Evolutionary conservation across 2,329 filamentous ascomycete species (phyloP).

Genomic region (Amesomyces nigricolor): DNA sequence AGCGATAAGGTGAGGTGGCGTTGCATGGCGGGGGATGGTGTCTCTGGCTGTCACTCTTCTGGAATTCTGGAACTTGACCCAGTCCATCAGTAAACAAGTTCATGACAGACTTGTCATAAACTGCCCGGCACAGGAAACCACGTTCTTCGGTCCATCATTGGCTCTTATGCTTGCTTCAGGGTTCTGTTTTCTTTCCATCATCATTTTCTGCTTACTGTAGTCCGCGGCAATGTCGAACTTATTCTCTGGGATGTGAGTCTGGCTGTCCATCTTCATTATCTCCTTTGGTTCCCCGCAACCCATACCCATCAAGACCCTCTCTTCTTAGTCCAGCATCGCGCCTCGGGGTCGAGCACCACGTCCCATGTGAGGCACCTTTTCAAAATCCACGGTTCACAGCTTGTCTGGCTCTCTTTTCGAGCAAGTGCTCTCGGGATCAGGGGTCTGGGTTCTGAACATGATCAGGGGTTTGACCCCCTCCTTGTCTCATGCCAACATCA

Average conservation of each 20-base stretch:
- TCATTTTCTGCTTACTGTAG: not conserved
- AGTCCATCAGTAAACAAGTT: slow-evolving; percentile 15
- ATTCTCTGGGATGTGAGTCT: slow-evolving; percentile 57
- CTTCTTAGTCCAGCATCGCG: slow-evolving; percentile 4
- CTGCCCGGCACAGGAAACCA: not conserved
- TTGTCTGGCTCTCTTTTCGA: not conserved
- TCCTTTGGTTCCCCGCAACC: slow-evolving; percentile 16
- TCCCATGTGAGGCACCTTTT: slow-evolving; percentile 17
- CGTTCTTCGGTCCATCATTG: slow-evolving; percentile 1
- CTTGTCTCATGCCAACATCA: not conserved
- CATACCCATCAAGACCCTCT: slow-evolving; percentile 5
- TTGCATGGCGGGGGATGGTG: slow-evolving; percentile 15
- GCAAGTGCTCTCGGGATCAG: slow-evolving; percentile 5
- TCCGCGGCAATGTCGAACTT: slow-evolving; percentile 48
- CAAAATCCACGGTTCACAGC: not conserved
- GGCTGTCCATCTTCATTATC: slow-evolving; percentile 1
- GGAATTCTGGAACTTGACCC: slow-evolving; percentile 11
- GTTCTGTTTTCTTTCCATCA: not conserved
- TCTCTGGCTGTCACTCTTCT: slow-evolving; percentile 4
- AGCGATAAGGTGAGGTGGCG: slow-evolving; percentile 12
- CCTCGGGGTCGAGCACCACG: slow-evolving; percentile 1
- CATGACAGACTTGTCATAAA: not conserved
- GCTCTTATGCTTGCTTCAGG: not conserved
- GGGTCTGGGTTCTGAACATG: not conserved
- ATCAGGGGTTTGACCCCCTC: not conserved